Conservation (phyloP, 2,329 filamentous ascomycete genomes). For the Aspergillus ibericus region DNA sequence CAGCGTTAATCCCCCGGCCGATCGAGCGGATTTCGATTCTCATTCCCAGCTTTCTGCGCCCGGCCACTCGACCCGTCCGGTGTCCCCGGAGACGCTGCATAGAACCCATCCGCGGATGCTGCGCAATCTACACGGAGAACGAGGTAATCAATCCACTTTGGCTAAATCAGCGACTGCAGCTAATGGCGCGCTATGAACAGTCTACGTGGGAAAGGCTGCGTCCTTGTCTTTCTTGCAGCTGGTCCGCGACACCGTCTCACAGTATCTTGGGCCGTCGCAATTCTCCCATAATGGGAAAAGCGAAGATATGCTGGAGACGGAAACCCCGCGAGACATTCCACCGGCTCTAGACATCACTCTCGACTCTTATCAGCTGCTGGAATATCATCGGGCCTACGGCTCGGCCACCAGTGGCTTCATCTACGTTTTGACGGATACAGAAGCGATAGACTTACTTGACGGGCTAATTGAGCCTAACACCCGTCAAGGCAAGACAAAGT, state of each 20-base stretch:
- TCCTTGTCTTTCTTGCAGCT: conserved; percentile 58
- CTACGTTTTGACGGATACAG: conserved; percentile 30
- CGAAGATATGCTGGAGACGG: conserved; percentile 56
- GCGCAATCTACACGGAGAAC: conserved; percentile 54
- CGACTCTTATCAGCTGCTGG: conserved; percentile 31
- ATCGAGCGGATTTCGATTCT: conserved; percentile 13
- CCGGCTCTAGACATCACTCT: conserved; percentile 34
- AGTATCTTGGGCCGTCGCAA: conserved; percentile 55
- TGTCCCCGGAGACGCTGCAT: conserved; percentile 32
- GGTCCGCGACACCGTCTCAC: conserved; percentile 48
- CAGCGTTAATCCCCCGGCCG: not conserved
- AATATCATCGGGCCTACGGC: conserved; percentile 33
- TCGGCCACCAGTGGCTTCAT: conserved; percentile 45
- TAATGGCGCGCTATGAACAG: conserved; percentile 13
- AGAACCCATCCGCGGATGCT: conserved; percentile 47
- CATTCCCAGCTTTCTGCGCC: not conserved
- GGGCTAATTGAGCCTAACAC: conserved; percentile 8
- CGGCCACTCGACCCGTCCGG: conserved; percentile 11
- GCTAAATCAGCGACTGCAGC: conserved; percentile 21
- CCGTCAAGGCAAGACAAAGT: conserved; percentile 25
- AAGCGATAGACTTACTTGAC: conserved; percentile 27
- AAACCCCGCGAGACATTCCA: conserved; percentile 37
- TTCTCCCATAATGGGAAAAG: conserved; percentile 54
- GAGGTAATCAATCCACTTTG: conserved; percentile 37
- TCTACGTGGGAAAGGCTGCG: conserved; percentile 34